A percentile compares a stretch with the other conserved stretches of the same genome.
These are phyloP conservation scores for Sphenostylis stenocarpa DNA, from an alignment of 306 rosid species.

Conservation along the genomic window DNA sequence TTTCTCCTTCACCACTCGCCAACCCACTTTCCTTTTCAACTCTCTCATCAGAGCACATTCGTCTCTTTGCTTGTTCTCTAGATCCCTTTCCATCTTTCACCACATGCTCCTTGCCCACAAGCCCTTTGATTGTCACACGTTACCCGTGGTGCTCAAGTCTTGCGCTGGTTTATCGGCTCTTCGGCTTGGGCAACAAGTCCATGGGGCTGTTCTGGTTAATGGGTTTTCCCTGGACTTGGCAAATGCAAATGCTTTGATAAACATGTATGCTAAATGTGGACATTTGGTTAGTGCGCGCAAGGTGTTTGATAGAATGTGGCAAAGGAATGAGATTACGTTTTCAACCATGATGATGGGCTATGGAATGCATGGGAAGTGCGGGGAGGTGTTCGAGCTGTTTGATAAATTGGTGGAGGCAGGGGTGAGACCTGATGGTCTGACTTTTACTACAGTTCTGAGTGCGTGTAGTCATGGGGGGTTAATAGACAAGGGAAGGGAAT, in stretches of 20 bases:
- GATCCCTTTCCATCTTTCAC: conserved; percentile 55
- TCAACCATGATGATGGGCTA: conserved; percentile 60
- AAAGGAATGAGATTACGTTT: conserved; percentile 53
- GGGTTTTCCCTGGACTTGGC: conserved; percentile 58
- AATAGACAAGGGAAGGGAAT: conserved; percentile 51
- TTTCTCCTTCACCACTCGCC: conserved; percentile 59
- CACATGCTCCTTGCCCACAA: conserved; percentile 41
- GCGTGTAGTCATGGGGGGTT: conserved; percentile 80
- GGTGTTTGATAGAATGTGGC: conserved; percentile 60
- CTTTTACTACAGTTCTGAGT: conserved; percentile 52
- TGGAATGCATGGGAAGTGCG: conserved; percentile 58
- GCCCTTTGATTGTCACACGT: conserved; percentile 49
- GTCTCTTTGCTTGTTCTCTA: conserved; percentile 47
- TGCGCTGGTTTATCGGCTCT: conserved; percentile 54
- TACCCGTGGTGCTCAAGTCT: conserved; percentile 60
- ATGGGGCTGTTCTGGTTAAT: conserved; percentile 52
- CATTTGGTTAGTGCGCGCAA: conserved; percentile 45
- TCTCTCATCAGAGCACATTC: conserved; percentile 60
- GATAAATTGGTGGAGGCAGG: conserved; percentile 57
- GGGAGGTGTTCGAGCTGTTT: conserved; percentile 61
- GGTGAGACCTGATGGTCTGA: conserved; percentile 50
- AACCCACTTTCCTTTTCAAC: conserved; percentile 68
- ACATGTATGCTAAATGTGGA: conserved; percentile 62
- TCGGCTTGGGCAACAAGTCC: conserved; percentile 57
- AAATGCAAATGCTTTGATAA: conserved; percentile 59